phyloP scores from a whole-genome alignment of 805 yeast species.

The Lachancea nothofagi region DNA sequence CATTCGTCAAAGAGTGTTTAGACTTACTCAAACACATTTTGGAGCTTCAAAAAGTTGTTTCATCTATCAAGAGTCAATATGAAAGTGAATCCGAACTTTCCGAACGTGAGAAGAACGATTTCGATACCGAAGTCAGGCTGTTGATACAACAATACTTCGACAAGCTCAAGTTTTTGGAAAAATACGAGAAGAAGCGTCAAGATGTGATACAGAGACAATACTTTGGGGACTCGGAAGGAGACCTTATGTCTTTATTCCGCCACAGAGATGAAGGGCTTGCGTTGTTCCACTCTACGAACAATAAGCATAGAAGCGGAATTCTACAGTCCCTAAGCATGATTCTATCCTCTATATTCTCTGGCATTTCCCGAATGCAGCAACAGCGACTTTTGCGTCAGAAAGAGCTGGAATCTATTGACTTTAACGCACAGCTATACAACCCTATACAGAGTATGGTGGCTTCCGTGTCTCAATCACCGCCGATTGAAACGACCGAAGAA shows the following conservation, averaged over 20 bases:
- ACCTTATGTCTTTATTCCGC: slow-evolving; percentile 23
- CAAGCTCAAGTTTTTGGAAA: slow-evolving; percentile 44
- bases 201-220: slow-evolving; percentile 22
- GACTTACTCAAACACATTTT: slow-evolving; percentile 25
- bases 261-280: slow-evolving; percentile 26
- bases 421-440: slow-evolving; percentile 19
- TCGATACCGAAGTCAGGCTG: slow-evolving; percentile 50
- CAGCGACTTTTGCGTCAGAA: slow-evolving; percentile 41
- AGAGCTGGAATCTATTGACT: slow-evolving; percentile 33
- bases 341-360: slow-evolving; percentile 39
- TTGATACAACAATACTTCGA: slow-evolving; percentile 49
- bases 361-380: slow-evolving; percentile 45
- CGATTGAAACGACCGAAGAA: slow-evolving; percentile 25
- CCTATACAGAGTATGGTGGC: slow-evolving; percentile 23
- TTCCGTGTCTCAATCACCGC: slow-evolving; percentile 31
- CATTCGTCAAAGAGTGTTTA: slow-evolving; percentile 29
- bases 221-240: slow-evolving; percentile 7
- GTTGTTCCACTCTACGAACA: slow-evolving; percentile 36
- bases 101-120: slow-evolving; percentile 46
- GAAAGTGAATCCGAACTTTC: slow-evolving; percentile 22
- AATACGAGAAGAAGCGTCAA: slow-evolving; percentile 46
- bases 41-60: slow-evolving; percentile 28
- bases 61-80: slow-evolving; percentile 27
- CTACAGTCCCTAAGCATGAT: slow-evolving; percentile 43
- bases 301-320: slow-evolving; percentile 44